Percentiles rank a stretch among this genome's conserved stretches.
Evolutionary conservation across 768 basidiomycete genomes (phyloP).

Genomic region (Auriscalpium vulgare): DNA sequence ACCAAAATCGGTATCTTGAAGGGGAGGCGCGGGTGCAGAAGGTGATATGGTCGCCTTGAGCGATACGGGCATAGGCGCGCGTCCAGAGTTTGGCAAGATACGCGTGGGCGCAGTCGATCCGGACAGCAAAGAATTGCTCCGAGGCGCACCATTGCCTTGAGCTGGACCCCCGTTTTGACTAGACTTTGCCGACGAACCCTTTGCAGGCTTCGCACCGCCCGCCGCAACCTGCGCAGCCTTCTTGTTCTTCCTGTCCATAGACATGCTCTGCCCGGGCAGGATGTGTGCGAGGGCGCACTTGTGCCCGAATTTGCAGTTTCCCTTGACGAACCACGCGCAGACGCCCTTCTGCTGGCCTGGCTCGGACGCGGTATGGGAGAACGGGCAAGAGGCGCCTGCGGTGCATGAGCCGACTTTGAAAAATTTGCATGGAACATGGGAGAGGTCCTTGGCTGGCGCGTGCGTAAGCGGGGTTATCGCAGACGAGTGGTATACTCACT

Average conservation of each 20-base stretch:
- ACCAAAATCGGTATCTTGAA: slow-evolving; percentile 69
- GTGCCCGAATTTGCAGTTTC: slow-evolving; percentile 74
- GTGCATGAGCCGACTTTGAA: slow-evolving; percentile 92
- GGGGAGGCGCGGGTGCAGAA: slow-evolving; percentile 70
- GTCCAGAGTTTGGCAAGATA: slow-evolving; percentile 32
- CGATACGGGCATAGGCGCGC: slow-evolving; percentile 57
- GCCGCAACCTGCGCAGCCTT: slow-evolving; percentile 72
- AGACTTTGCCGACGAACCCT: slow-evolving; percentile 13
- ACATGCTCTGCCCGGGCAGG: slow-evolving; percentile 87
- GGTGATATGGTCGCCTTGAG: slow-evolving; percentile 69
- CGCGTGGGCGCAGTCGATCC: slow-evolving; percentile 70
- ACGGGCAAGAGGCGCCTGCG: slow-evolving; percentile 90
- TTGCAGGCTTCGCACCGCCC: slow-evolving; percentile 25
- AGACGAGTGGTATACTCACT: slow-evolving; percentile 8
- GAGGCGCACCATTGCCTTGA: slow-evolving; percentile 15
- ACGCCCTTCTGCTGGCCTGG: slow-evolving; percentile 75
- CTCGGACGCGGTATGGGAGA: slow-evolving; percentile 72
- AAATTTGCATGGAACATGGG: slow-evolving; percentile 97
- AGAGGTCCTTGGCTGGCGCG: slow-evolving; percentile 69
- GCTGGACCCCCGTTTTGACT: slow-evolving; percentile 4
- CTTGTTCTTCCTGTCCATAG: slow-evolving; percentile 98
- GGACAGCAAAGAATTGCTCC: slow-evolving; percentile 29
- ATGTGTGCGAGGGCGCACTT: slow-evolving; percentile 93
- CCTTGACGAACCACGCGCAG: slow-evolving; percentile 90
- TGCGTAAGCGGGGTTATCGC: slow-evolving; percentile 3